Evolutionary conservation across 257 asterid species (phyloP), one percentile per base, ranked within the genome.

Genomic region (Dorcoceras hygrometricum): DNA sequence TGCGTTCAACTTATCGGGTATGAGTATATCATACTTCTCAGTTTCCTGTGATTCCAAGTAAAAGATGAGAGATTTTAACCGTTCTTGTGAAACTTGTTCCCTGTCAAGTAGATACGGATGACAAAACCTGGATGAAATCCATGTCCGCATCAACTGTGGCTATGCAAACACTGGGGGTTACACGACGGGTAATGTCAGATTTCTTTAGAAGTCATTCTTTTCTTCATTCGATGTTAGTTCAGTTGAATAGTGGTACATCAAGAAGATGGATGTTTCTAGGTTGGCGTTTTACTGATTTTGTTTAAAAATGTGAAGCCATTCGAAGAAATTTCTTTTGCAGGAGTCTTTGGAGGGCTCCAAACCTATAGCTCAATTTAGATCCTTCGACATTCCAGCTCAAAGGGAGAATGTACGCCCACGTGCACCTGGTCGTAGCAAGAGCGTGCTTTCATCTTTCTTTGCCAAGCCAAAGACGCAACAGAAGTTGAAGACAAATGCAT

Each of bases 381-480:
- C 95, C 10, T 81, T 87, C 23, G 86, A 81, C 25, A 83, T 77
- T 56, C 73, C 80, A 57, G 58, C 71, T 51, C 78, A 69, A 51
- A 79, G 62, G 66, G 86, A 79, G 68, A 46, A 60, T 58, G 73
- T 79, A 32, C 81, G 78, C 7, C 79, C 77, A 48, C 83, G 77
- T 4, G 77, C 77, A 2, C 90, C 89, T 70, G 66, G 66, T 57
- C 86, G 92, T 25, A 87, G 92, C 69, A 91, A 81, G 75, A 87
- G 90, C 57, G 28, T 91, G 79, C 76, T 91, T 59, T 84, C 98
- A 0, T 66, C 87, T 25, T 82, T 91, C 84, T 91, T 87, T 74
- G 78, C 8, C 20, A 46, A 46, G 54, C 54, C 54, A 46, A 46
- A 46, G 54, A 18, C 54, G 20, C 54, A 16, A 5, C 54, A 16